Evolutionary conservation across 352 stramenopile species (phyloP).

Genomic region (Globisporangium rhizosaccharum): DNA sequence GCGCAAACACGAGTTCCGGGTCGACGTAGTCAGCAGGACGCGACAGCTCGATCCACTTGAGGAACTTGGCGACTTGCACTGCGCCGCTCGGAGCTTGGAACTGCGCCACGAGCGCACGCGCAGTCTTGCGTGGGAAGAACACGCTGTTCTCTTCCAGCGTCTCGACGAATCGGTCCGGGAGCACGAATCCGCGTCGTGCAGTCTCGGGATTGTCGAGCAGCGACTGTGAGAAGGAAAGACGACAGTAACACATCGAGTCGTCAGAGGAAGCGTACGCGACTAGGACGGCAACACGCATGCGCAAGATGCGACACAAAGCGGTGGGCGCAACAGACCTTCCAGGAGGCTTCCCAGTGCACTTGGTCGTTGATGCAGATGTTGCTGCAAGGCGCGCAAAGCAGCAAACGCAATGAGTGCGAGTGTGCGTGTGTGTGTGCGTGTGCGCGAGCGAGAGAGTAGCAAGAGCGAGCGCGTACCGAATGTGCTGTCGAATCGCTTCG

Average conservation of each 20-base stretch:
- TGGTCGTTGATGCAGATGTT: constrained; percentile 31
- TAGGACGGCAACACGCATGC: not conserved
- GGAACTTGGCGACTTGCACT: constrained; percentile 31
- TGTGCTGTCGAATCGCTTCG: constrained; percentile 19
- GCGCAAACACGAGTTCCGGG: constrained; percentile 48
- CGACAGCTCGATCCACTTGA: constrained; percentile 51
- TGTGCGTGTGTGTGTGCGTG: not conserved
- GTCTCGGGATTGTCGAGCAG: constrained; percentile 26
- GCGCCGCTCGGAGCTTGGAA: constrained; percentile 43
- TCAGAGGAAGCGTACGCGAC: not conserved
- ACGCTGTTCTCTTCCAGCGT: constrained; percentile 47
- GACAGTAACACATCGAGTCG: not conserved
- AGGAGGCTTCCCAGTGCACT: constrained; percentile 29
- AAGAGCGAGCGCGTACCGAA: constrained; percentile 17
- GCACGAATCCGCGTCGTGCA: constrained; percentile 28
- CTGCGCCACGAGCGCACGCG: constrained; percentile 22
- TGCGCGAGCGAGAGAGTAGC: not conserved
- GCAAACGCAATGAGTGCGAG: not conserved
- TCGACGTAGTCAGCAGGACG: constrained; percentile 51
- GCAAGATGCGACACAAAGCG: not conserved
- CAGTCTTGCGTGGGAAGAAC: constrained; percentile 20
- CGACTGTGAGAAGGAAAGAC: constrained; percentile 12
- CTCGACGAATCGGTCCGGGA: constrained; percentile 36
- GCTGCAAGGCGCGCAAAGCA: constrained; percentile 7
- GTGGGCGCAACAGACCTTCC: constrained; percentile 18